Evolutionary conservation across 2,329 filamentous ascomycete species (phyloP).

Genomic region (Amylocarpus encephaloides): DNA sequence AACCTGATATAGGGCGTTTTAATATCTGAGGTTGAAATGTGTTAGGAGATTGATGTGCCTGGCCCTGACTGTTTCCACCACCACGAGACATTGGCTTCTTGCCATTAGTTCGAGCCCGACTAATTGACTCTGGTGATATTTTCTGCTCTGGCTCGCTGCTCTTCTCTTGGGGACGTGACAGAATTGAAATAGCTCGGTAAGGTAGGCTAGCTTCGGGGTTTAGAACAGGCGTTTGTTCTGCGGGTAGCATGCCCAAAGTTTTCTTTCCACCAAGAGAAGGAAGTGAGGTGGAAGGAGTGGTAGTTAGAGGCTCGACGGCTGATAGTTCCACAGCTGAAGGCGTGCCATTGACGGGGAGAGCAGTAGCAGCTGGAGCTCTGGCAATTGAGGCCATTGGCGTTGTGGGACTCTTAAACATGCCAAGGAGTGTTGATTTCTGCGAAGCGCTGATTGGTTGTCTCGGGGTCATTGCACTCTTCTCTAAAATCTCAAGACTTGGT

Average conservation of each 20-base stretch:
- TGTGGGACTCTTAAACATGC: slow-evolving; percentile 28
- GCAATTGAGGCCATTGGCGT: slow-evolving; percentile 13
- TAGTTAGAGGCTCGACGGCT: slow-evolving; percentile 26
- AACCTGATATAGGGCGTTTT: slow-evolving; percentile 40
- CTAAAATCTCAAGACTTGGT: slow-evolving; percentile 6
- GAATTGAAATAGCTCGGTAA: slow-evolving; percentile 26
- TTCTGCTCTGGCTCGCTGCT: slow-evolving; percentile 11
- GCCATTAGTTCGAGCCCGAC: slow-evolving; percentile 5
- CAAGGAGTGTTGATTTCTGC: slow-evolving; percentile 27
- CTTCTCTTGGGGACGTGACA: slow-evolving; percentile 21
- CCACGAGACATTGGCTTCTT: slow-evolving; percentile 4
- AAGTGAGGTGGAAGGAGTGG: slow-evolving; percentile 15
- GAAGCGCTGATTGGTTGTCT: slow-evolving; percentile 23
- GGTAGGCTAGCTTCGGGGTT: slow-evolving; percentile 26
- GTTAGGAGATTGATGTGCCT: slow-evolving; percentile 20
- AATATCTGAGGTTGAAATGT: slow-evolving; percentile 49
- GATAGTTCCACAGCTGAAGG: slow-evolving; percentile 30
- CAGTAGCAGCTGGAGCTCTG: slow-evolving; percentile 15
- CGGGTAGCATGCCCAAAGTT: slow-evolving; percentile 12
- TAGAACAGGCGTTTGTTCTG: slow-evolving; percentile 16
- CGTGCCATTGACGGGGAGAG: slow-evolving; percentile 21
- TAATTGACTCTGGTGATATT: slow-evolving; percentile 4
- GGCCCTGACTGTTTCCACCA: background rate
- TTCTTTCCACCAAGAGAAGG: slow-evolving; percentile 19
- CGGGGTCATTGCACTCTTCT: slow-evolving; percentile 12